phyloP scores from a whole-genome alignment of 495 filamentous ascomycete genomes.

The Paragyromitra xinjiangensis region DNA sequence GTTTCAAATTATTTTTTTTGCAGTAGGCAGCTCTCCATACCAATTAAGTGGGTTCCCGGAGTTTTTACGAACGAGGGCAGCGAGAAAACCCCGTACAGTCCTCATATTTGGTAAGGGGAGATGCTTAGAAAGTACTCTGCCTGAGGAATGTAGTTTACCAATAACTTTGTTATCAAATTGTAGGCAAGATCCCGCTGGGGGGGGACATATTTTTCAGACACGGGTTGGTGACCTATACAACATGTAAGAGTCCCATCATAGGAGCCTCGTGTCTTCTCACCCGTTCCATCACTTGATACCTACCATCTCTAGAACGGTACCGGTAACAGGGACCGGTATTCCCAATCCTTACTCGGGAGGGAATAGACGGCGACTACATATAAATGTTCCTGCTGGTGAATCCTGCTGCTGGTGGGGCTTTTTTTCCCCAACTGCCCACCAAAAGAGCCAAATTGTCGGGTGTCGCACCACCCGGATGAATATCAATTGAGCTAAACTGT shows the following conservation, averaged over 20 bases:
- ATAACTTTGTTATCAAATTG: slow-evolving; percentile 3
- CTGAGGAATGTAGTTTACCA: slow-evolving; percentile 22
- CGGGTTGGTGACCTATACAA: slow-evolving; percentile 20
- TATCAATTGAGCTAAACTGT: slow-evolving; percentile 32
- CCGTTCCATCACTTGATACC: slow-evolving; percentile 47
- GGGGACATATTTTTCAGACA: slow-evolving; percentile 10
- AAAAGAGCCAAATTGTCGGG: not conserved
- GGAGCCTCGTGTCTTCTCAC: slow-evolving; percentile 18
- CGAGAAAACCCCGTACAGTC: not conserved
- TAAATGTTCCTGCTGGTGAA: not conserved
- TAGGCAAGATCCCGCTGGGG: slow-evolving; percentile 10
- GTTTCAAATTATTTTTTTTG: slow-evolving; percentile 15
- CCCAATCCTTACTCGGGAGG: slow-evolving; percentile 23
- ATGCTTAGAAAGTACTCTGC: slow-evolving; percentile 1
- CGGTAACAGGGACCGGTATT: slow-evolving; percentile 42
- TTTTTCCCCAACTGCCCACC: not conserved
- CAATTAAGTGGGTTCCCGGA: slow-evolving; percentile 39
- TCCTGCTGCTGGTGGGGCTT: too few species aligned
- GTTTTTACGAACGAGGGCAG: slow-evolving; percentile 9
- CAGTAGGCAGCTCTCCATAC: slow-evolving; percentile 19
- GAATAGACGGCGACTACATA: slow-evolving; percentile 17
- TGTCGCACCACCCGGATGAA: slow-evolving; percentile 32
- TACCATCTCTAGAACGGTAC: slow-evolving; percentile 34
- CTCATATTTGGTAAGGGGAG: slow-evolving; percentile 17
- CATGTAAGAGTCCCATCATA: not conserved